Evolutionary conservation across 345 rosid species (phyloP).

Genomic region (Eucalyptus curtisii): DNA sequence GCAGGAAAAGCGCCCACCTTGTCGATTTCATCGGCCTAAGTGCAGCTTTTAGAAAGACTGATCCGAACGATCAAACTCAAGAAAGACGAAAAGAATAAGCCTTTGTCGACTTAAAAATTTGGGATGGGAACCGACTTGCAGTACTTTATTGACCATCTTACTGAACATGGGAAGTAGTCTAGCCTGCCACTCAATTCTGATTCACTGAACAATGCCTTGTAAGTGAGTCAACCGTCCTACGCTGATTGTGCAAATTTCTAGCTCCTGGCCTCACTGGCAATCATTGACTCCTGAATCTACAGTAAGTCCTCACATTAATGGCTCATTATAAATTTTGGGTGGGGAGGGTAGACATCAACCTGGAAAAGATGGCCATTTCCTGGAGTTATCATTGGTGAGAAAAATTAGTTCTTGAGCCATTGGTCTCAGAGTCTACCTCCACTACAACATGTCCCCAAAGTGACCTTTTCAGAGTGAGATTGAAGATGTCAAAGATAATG

Average conservation of each 20-base stretch:
- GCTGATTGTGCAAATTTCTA: neutral
- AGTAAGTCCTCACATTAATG: neutral
- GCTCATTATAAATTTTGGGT: neutral
- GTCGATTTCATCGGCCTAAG: neutral
- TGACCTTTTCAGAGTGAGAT: neutral
- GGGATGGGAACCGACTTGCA: neutral
- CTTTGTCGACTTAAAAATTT: neutral
- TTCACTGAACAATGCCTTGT: neutral
- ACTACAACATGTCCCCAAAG: neutral
- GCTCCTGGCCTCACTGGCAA: neutral
- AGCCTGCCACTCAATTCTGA: neutral
- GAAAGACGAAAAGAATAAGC: neutral
- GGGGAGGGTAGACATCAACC: neutral
- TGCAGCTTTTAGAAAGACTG: neutral
- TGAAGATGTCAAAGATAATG: neutral
- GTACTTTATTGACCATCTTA: neutral
- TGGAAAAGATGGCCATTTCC: neutral
- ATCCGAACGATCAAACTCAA: neutral
- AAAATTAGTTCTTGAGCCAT: neutral
- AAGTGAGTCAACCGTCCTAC: neutral
- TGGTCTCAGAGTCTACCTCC: neutral
- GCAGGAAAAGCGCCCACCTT: neutral
- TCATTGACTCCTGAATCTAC: neutral
- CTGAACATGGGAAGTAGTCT: neutral
- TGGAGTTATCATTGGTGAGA: neutral